Evolutionary conservation across 1,284 basidiomycete genomes (phyloP).

Genomic region (Rhodotorula mucilaginosa): DNA sequence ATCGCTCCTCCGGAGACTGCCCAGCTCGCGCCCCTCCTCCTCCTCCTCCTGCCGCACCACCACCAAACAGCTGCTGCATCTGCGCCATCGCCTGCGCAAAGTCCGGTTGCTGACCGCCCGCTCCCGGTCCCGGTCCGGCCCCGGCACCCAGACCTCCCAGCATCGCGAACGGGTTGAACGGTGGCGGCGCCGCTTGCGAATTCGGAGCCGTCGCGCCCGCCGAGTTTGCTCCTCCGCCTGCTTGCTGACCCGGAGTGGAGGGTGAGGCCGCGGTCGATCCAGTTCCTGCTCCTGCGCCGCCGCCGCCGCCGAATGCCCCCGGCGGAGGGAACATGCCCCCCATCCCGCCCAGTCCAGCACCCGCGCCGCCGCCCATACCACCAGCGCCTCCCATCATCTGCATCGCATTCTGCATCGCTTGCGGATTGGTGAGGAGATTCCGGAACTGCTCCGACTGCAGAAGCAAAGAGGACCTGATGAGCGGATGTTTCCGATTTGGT

Average conservation of each 20-base stretch:
- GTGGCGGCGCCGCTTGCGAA: conserved; percentile 32
- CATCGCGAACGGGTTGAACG: conserved; percentile 49
- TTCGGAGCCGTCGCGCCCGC: conserved; percentile 24
- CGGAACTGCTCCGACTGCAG: conserved; percentile 39
- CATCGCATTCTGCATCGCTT: conserved; percentile 73
- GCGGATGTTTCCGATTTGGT: no score
- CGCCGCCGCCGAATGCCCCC: conserved; percentile 47
- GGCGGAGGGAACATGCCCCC: conserved; percentile 24
- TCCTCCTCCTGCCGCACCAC: conserved; percentile 9
- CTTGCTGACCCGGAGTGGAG: not conserved
- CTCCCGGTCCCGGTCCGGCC: conserved; percentile 14
- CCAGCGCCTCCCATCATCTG: conserved; percentile 47
- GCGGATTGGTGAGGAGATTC: conserved; percentile 60
- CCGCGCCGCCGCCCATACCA: not conserved
- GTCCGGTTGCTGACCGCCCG: conserved; percentile 10
- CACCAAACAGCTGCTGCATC: conserved; percentile 31
- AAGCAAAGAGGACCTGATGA: not conserved
- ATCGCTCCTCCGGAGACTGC: conserved; percentile 33
- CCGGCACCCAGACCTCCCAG: conserved; percentile 39
- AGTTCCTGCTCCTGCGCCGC: conserved; percentile 21
- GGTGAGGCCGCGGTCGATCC: conserved; percentile 7
- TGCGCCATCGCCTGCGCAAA: conserved; percentile 28
- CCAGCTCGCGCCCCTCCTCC: not conserved
- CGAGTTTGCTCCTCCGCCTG: no score
- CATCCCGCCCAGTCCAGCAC: conserved; percentile 42